These are phyloP conservation scores for Daedaleopsis sinensis DNA, from an alignment of 768 basidiomycete species.

Conservation along the genomic window DNA sequence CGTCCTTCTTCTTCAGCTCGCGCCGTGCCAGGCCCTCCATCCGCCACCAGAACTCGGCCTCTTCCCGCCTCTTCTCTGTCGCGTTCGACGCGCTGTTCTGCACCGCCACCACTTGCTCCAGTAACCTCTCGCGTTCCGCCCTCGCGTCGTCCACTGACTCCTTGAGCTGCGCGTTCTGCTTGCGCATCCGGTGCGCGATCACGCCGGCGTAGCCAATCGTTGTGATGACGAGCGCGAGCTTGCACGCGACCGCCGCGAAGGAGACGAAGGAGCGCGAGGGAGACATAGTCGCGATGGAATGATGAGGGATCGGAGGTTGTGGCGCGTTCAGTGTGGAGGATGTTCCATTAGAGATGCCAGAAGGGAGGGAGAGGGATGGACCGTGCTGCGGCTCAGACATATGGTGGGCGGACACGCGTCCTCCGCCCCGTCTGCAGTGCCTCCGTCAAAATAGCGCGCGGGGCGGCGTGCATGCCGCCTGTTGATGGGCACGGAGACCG, in stretches of 20 bases:
- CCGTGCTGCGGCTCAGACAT: background rate
- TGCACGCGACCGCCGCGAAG: slow-evolving; percentile 19
- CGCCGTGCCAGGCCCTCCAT: slow-evolving; percentile 17
- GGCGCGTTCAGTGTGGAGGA: slow-evolving; percentile 1
- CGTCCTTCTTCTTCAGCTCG: slow-evolving; percentile 13
- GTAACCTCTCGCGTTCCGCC: slow-evolving; percentile 9
- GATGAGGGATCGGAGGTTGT: background rate
- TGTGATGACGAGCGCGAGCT: slow-evolving; percentile 18
- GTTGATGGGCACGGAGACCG: slow-evolving; percentile 1
- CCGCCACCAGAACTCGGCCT: slow-evolving; percentile 19
- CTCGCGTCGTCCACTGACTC: slow-evolving; percentile 8
- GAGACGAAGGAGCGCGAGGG: slow-evolving; percentile 11
- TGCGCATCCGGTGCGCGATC: slow-evolving; percentile 14
- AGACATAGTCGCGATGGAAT: slow-evolving; percentile 10
- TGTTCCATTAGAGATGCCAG: slow-evolving; percentile 19
- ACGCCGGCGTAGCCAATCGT: slow-evolving; percentile 14
- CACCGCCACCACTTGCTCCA: slow-evolving; percentile 4
- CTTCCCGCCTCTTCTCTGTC: slow-evolving; percentile 10
- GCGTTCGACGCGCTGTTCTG: background rate
- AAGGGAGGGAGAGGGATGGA: background rate
- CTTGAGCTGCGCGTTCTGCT: slow-evolving; percentile 15
- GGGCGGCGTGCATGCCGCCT: slow-evolving; percentile 3
- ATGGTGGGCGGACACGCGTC: slow-evolving; percentile 3
- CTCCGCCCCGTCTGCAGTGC: slow-evolving; percentile 8
- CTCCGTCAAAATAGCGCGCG: slow-evolving; percentile 1